These are phyloP conservation scores for Nitzschia sp. DNA, from an alignment of 108 stramenopile genomes.

Conservation along the genomic window DNA sequence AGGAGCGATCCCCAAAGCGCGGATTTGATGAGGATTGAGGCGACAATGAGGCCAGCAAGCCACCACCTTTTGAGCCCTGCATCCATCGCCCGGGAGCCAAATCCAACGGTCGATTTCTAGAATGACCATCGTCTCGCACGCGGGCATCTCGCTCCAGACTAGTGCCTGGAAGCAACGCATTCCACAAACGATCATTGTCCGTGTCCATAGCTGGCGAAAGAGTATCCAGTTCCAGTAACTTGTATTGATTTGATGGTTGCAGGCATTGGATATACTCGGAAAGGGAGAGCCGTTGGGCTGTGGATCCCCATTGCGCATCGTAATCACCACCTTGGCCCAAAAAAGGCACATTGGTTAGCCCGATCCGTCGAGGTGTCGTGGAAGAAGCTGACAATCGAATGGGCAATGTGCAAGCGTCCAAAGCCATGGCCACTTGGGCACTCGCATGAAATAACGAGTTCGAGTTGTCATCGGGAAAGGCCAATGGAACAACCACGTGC, in stretches of 20 bases:
- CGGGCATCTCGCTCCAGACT: conserved; percentile 60
- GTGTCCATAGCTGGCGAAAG: conserved; percentile 17
- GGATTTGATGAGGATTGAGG: conserved; percentile 9
- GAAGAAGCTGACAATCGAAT: conserved; percentile 45
- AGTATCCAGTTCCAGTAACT: conserved; percentile 68
- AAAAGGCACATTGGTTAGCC: conserved; percentile 40
- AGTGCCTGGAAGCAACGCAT: conserved; percentile 52
- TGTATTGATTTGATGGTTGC: conserved; percentile 54
- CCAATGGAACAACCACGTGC: conserved; percentile 62
- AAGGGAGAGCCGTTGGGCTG: conserved; percentile 51
- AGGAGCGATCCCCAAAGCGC: conserved; percentile 40
- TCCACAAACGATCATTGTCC: conserved; percentile 33
- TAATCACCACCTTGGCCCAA: conserved; percentile 36
- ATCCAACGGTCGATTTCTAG: conserved; percentile 30
- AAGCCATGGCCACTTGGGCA: conserved; percentile 62
- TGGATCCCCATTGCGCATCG: conserved; percentile 53
- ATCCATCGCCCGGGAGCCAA: conserved; percentile 68
- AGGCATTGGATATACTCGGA: conserved; percentile 64
- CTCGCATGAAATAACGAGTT: conserved; percentile 51
- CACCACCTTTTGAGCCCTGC: conserved; percentile 37
- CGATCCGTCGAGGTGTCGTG: conserved; percentile 8
- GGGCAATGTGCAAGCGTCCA: conserved; percentile 70
- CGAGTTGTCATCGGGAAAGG: neutral
- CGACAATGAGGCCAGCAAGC: conserved; percentile 57
- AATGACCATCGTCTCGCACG: conserved; percentile 29